Base-by-base conservation (phyloP, 2,329 filamentous ascomycete genomes). In the Diaporthe vaccinii region DNA sequence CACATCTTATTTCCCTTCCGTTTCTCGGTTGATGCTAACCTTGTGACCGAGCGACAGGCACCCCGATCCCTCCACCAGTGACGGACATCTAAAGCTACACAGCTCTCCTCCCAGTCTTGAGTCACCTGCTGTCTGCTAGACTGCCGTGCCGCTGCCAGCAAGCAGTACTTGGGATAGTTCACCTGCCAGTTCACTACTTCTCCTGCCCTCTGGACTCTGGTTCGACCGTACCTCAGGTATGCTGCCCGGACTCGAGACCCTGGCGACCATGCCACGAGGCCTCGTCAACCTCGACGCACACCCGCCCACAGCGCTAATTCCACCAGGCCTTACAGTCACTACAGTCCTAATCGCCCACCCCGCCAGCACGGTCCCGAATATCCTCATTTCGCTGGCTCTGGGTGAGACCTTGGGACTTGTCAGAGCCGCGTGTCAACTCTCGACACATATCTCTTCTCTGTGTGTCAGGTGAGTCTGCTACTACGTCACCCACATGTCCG, bases 1-100 rank as follows among this genome's bases (percentile, higher is more conserved):
- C 65, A 69, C 65, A 69, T 55, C 49, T 69, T 55, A 55, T 69
- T 69, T 69, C 65, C 65, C 49, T 69, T 69, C 49, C 65, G 65
- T 41, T 69, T 69, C 65, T 69, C 65, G 65, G 25, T 69, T 69
- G 65, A 41, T 69, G 65, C 65, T 55, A 55, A 69, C 34, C 65
- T 69, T 69, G 22, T 41, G 65, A 69, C 49, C 65, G 28, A 69
- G 49, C 14, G 49, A 69, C 28, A 69, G 65, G 17, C 49, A 28
- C 49, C 49, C 65, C 65, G 49, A 69, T 55, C 65, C 65, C 65
- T 55, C 34, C 49, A 55, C 46, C 49, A 39, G 34, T 28, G 49
- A 55, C 65, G 25, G 65, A 53, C 65, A 46, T 65, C 59, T 62
- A n/a, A 31, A 53, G 62, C 46, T 68, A 36, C 28, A 39, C 53